Evolutionary conservation across 2,329 filamentous ascomycete species (phyloP).

Genomic region (Hymenoscyphus fraxineus): DNA sequence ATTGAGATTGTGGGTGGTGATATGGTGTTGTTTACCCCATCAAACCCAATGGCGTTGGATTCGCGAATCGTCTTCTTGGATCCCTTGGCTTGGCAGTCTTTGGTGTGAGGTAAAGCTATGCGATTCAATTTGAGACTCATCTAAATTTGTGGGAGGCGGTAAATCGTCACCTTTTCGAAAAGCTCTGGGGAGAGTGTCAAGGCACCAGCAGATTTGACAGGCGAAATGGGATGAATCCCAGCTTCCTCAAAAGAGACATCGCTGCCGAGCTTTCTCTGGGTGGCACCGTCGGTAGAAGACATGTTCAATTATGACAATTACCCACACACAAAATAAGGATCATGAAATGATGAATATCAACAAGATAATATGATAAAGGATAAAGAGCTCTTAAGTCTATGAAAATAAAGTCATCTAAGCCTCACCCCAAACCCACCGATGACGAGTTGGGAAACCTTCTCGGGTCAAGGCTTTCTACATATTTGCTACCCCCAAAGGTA

Average conservation of each 20-base stretch:
- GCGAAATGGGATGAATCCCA: slow-evolving; percentile 8
- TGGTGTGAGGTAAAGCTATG: slow-evolving; percentile 25
- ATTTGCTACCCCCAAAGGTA: neutral
- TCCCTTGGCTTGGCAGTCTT: slow-evolving; percentile 20
- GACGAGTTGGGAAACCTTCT: neutral
- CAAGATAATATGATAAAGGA: neutral
- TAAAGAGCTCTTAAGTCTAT: neutral
- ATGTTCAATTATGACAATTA: neutral
- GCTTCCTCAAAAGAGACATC: neutral
- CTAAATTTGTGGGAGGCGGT: neutral
- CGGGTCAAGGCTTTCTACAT: neutral
- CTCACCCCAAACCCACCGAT: neutral
- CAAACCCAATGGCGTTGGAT: slow-evolving; percentile 25
- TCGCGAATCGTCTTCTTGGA: slow-evolving; percentile 24
- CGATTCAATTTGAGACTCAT: neutral
- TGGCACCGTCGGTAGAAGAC: slow-evolving; percentile 4
- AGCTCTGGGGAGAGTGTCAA: slow-evolving; percentile 27
- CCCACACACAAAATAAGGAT: too few species aligned
- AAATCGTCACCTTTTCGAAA: slow-evolving; percentile 23
- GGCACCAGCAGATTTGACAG: slow-evolving; percentile 18
- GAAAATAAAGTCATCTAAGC: neutral
- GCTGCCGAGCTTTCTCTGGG: slow-evolving; percentile 1
- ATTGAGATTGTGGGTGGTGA: too few species aligned
- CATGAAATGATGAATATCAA: too few species aligned
- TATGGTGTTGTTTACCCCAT: slow-evolving; percentile 19